Percentiles rank a stretch among this genome's conserved stretches.
Conservation (phyloP, 83 land plant genomes). For the Picea abies region DNA sequence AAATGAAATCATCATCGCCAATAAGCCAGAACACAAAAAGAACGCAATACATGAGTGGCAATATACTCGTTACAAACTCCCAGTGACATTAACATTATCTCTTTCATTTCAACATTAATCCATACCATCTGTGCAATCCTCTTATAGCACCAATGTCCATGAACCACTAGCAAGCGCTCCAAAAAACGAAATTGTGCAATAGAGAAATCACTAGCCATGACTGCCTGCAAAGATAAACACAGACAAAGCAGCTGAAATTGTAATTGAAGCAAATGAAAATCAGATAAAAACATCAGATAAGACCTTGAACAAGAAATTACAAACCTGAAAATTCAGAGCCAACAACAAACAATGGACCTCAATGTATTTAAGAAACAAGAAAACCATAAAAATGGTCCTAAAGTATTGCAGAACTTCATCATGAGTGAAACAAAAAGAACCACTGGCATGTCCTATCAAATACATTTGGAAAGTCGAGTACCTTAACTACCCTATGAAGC, state of each 20-base stretch:
- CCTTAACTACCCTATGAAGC: no score
- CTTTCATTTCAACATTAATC: conserved; percentile 8
- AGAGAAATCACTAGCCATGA: conserved; percentile 85
- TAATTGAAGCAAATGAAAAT: not conserved
- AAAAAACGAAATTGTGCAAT: conserved; percentile 75
- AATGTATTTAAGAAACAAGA: not conserved
- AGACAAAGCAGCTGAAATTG: not conserved
- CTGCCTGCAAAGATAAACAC: conserved; percentile 48
- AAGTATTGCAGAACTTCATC: no score
- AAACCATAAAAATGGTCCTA: not conserved
- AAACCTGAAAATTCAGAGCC: not conserved
- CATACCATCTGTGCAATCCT: conserved; percentile 77
- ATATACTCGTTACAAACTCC: not conserved
- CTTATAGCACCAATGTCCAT: no score
- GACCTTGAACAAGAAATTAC: not conserved
- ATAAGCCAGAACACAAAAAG: not conserved
- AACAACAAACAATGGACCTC: not conserved
- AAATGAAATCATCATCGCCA: not conserved
- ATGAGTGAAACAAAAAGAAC: no score
- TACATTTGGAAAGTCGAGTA: no score
- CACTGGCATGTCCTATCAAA: no score
- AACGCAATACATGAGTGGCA: not conserved
- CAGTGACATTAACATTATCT: not conserved
- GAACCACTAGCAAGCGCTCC: conserved; percentile 73
- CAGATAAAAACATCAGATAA: not conserved